These are phyloP conservation scores for Carex myosuroides DNA, from an alignment of 176 grass and related monocot genomes.

Conservation along the genomic window DNA sequence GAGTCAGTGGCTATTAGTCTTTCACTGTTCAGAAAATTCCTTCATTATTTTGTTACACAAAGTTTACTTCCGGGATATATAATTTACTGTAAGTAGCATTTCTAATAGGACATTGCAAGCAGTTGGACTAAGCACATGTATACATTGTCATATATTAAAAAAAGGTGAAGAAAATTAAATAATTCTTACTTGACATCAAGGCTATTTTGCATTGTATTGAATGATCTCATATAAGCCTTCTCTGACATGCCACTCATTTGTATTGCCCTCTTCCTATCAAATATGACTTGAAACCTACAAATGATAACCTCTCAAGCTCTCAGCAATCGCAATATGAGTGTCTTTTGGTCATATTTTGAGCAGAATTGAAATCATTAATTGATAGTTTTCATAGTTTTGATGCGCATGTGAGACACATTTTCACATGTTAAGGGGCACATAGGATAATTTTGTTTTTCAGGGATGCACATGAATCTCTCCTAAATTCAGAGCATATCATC, in stretches of 20 bases:
- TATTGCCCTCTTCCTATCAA: conserved; percentile 67
- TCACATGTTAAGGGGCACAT: background rate
- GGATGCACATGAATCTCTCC: background rate
- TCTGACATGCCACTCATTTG: conserved; percentile 95
- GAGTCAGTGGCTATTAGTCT: background rate
- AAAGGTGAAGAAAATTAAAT: background rate
- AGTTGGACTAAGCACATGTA: background rate
- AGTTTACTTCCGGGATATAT: background rate
- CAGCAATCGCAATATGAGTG: background rate
- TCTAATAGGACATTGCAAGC: background rate
- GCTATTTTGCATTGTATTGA: conserved; percentile 82
- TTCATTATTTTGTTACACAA: background rate
- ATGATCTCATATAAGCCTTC: conserved; percentile 85
- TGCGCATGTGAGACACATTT: background rate
- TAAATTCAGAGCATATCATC: conserved; percentile 11
- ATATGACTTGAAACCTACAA: conserved; percentile 66
- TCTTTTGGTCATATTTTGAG: background rate
- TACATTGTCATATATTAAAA: background rate
- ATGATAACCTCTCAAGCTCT: background rate
- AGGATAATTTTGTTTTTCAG: background rate
- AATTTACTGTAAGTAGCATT: background rate
- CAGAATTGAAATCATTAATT: background rate
- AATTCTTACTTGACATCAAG: conserved; percentile 72
- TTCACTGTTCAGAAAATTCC: background rate
- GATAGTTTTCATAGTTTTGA: background rate